A percentile compares a stretch with the other conserved stretches of the same genome.
Conservation (phyloP, 2,329 filamentous ascomycete genomes). For the Alternaria triticimaculans region DNA sequence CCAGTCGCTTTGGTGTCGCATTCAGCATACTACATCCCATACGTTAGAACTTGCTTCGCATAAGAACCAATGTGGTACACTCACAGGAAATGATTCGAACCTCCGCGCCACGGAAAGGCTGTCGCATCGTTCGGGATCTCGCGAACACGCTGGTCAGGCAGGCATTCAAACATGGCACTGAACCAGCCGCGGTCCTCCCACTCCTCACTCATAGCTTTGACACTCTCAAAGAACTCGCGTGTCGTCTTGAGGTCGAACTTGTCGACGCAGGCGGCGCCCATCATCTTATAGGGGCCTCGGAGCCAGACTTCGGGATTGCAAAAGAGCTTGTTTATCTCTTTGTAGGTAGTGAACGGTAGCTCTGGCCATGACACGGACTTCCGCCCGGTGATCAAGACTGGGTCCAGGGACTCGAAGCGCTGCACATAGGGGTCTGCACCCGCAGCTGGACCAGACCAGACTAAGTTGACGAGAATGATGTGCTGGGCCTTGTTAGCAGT, state of each 20-base stretch:
- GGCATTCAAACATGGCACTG: conserved; percentile 12
- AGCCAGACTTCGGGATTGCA: conserved; percentile 8
- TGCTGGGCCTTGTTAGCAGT: background rate
- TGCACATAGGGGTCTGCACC: background rate
- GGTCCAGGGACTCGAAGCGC: conserved; percentile 4
- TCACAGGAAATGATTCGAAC: conserved; percentile 9
- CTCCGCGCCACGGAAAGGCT: conserved; percentile 8
- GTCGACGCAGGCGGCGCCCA: conserved; percentile 3
- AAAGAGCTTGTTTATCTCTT: conserved; percentile 12
- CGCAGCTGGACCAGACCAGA: conserved; percentile 1
- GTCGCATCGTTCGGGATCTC: conserved; percentile 6
- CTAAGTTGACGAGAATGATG: conserved; percentile 5
- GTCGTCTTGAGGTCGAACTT: conserved; percentile 5
- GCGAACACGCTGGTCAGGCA: conserved; percentile 6
- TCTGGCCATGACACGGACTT: conserved; percentile 11
- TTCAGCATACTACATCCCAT: conserved; percentile 2
- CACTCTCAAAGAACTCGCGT: conserved; percentile 12
- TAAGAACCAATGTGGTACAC: background rate
- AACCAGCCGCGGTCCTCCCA: conserved; percentile 12
- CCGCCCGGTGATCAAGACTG: conserved; percentile 1
- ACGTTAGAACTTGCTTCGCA: background rate
- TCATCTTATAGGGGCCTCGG: conserved; percentile 3
- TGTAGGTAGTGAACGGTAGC: conserved; percentile 7
- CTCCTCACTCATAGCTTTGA: conserved; percentile 8
- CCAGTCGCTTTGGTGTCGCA: conserved; percentile 6